Conservation (phyloP, 208 protist species). For the Trypanosomatidae sp. region DNA sequence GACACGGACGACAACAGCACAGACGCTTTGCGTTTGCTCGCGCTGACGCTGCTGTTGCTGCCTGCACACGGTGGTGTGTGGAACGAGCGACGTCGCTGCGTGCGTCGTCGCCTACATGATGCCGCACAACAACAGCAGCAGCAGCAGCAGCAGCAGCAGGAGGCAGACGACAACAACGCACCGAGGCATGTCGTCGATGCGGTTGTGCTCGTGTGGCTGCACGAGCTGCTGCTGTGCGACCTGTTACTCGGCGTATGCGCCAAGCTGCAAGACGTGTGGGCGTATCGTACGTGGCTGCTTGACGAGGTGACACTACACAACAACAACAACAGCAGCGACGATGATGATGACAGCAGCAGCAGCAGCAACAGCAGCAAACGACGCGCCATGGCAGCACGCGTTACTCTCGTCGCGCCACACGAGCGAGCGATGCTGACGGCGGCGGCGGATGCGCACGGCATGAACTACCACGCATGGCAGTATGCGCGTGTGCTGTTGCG, state of each 20-base stretch:
- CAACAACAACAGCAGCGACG: background rate
- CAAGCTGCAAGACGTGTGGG: constrained; percentile 36
- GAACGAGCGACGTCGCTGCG: constrained; percentile 5
- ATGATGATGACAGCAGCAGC: background rate
- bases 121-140: background rate
- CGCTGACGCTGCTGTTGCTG: too few species aligned
- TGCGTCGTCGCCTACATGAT: background rate
- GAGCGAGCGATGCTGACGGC: constrained; percentile 14
- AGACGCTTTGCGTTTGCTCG: too few species aligned
- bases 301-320: constrained; percentile 3
- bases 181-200: background rate
- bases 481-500: constrained; percentile 18
- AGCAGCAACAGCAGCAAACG: background rate
- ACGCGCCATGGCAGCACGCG: background rate
- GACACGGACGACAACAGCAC: too few species aligned
- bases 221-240: constrained; percentile 24
- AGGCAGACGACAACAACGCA: background rate
- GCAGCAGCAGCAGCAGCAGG: background rate
- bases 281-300: constrained; percentile 30
- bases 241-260: constrained; percentile 22
- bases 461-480: constrained; percentile 83
- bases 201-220: constrained; percentile 6
- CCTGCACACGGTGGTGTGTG: constrained; percentile 16
- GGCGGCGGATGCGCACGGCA: constrained; percentile 36
- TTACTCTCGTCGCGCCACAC: background rate